Percentiles rank a stretch among this genome's conserved stretches.
These are phyloP conservation scores for Annulohypoxylon moriforme DNA, from an alignment of 495 filamentous ascomycete species.

Conservation along the genomic window DNA sequence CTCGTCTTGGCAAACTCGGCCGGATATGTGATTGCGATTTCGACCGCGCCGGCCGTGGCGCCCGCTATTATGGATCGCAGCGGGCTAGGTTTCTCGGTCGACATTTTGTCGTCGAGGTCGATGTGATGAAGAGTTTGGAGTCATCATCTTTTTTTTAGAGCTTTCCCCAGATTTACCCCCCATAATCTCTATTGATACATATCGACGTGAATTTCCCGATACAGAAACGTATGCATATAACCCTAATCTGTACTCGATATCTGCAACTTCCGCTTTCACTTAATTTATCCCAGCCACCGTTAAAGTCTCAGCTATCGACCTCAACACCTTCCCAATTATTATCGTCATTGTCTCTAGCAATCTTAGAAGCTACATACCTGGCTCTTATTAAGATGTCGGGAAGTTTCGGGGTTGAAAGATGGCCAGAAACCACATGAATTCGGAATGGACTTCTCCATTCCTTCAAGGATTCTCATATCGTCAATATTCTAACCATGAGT, in stretches of 20 bases:
- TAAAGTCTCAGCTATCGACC: too few relatives aligned
- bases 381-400: neutral
- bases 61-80: conserved; percentile 90
- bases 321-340: neutral
- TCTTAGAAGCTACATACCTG: neutral
- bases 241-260: neutral
- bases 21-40: conserved; percentile 98
- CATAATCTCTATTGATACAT: conserved; percentile 37
- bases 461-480: conserved; percentile 8
- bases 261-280: neutral
- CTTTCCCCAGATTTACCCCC: conserved; percentile 24
- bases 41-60: conserved; percentile 89
- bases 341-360: neutral
- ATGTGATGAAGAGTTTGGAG: neutral
- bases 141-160: conserved; percentile 21
- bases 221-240: conserved; percentile 9
- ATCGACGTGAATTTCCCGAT: neutral
- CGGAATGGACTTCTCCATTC: neutral
- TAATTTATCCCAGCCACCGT: too few relatives aligned
- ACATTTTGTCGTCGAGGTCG: conserved; percentile 31
- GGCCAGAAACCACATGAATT: neutral
- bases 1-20: conserved; percentile 98
- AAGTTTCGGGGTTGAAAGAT: neutral
- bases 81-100: conserved; percentile 74
- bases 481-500: conserved; percentile 23